Evolutionary conservation across 306 rosid species (phyloP), one percentile per base, ranked within the genome.

Genomic region (Luffa aegyptiaca): DNA sequence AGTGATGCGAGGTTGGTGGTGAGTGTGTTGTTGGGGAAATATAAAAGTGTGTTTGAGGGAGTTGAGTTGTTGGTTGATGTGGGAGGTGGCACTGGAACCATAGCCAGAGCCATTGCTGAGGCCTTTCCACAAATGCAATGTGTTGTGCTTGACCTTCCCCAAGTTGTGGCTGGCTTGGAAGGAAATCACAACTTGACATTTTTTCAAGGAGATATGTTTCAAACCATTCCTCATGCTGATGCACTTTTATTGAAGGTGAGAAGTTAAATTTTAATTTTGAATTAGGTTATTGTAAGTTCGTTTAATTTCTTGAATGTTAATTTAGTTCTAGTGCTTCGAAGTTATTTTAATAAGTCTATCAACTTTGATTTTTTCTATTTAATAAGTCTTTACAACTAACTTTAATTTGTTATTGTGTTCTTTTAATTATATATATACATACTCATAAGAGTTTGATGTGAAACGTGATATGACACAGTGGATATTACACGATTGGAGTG

Each of bases 401-500:
- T 39, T 2, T 2, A n/a, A n/a, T n/a, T 26, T 26, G 31, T 26
- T 26, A 26, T 26, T 26, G 31, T 26, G 31, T 26, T 26, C 0
- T 26, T 26, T 26, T 26, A 26, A 1, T 26, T 26, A 1, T 26
- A 26, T 42, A 42, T 42, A 42, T 42, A 5, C 1, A 1, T 10
- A 10, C 5, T 9, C 10, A 10, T 10, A 46, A 9, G 10, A 46
- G 13, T 46, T 1, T 46, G 10, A 46, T 46, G 52, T 9, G 52
- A 46, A 46, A 46, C 3, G 3, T 10, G 12, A 9, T 1, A 9
- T 3, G 9, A 79, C 66, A 66, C 52, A 46, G 86, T 83, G 81
- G 86, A 83, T 80, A 73, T 5, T 83, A 31, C 86, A 83, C 64
- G 81, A 83, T 45, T 83, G 86, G 83, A 83, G 74, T 10, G 52